Base-by-base conservation (phyloP, 192 early-diverging fungal genomes). In the Mortierella claussenii region DNA sequence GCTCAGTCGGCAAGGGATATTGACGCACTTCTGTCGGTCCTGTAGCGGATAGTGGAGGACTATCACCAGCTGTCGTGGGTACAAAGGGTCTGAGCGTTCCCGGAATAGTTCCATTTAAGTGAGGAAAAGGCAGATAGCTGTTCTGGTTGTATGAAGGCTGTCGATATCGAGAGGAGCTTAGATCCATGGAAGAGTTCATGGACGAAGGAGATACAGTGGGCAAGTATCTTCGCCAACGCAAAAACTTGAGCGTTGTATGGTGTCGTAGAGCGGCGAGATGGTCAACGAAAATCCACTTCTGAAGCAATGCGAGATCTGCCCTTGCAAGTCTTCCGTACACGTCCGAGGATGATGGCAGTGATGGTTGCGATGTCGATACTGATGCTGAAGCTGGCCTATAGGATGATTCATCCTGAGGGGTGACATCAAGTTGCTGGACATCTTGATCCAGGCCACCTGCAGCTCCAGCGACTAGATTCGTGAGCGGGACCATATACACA, bases 231-330 rank as follows among this genome's bases (percentile, higher is more conserved):
- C 69, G 31, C 69, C 69, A 71, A 6, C 53, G 17, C 24, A 71
- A 33, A 7, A 71, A 71, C 50, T 71, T 71, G 32, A 63, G 54
- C 0, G 60, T 71, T 4, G 69, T 71, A 6, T 71, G 60, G 34
- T 71, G 68, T 8, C 68, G 51, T 24, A 71, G 36, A 2, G 60
- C 68, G 6, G 68, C 51, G 11, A 71, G 31, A 21, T 63, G 32
- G 5, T 47, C 26, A 0, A 50, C 37, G 55, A 60, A 71, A 26
- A 71, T 45, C 69, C 69, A 71, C 8, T 51, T 36, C 18, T 60
- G 24, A 15, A 63, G 13, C 1, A 37, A 42, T 6, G 26, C 47
- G 31, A 68, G 18, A 9, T 68, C 65, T 10, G 54, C 20, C 31
- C n/a, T 17, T 13, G 15, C 7, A 10, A 17, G 21, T 4, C 45